phyloP scores from a whole-genome alignment of 2,329 filamentous ascomycete species.

The Phoma sp. region DNA sequence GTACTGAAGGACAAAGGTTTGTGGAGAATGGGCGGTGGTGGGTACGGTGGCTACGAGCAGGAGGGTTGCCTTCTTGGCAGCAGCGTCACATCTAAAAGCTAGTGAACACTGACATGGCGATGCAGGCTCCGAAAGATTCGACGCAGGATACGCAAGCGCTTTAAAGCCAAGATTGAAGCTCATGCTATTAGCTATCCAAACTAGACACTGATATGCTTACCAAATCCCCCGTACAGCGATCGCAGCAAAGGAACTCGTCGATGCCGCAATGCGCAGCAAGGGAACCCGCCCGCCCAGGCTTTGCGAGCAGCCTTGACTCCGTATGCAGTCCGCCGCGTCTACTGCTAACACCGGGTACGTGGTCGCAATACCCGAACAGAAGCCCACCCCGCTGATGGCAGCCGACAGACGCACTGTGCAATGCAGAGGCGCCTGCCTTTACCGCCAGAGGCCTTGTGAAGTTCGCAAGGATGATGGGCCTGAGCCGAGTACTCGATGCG shows the following conservation, averaged over 20 bases:
- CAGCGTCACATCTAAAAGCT: constrained; percentile 9
- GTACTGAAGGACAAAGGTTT: constrained; percentile 16
- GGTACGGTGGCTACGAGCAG: constrained; percentile 5
- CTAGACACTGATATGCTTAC: constrained; percentile 5
- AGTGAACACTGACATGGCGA: constrained; percentile 14
- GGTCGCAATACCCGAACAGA: constrained; percentile 10
- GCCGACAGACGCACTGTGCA: constrained; percentile 14
- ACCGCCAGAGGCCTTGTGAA: constrained; percentile 21
- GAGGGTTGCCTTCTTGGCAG: constrained; percentile 5
- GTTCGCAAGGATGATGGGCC: constrained; percentile 20
- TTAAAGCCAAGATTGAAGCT: constrained; percentile 13
- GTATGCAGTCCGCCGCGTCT: constrained; percentile 2
- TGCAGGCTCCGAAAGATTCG: constrained; percentile 3
- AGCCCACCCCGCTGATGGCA: constrained; percentile 19
- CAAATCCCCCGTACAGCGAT: constrained; percentile 11
- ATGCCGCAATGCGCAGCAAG: constrained; percentile 3
- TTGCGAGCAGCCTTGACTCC: constrained; percentile 22
- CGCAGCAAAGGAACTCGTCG: neutral
- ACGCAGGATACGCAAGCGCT: constrained; percentile 14
- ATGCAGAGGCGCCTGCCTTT: constrained; percentile 13
- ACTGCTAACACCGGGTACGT: constrained; percentile 17
- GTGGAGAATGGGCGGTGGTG: neutral
- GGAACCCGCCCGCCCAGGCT: constrained; percentile 22
- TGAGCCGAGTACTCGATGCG: constrained; percentile 19
- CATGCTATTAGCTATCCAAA: constrained; percentile 14